Conservation (phyloP, 345 rosid species). For the Gossypium arboreum region DNA sequence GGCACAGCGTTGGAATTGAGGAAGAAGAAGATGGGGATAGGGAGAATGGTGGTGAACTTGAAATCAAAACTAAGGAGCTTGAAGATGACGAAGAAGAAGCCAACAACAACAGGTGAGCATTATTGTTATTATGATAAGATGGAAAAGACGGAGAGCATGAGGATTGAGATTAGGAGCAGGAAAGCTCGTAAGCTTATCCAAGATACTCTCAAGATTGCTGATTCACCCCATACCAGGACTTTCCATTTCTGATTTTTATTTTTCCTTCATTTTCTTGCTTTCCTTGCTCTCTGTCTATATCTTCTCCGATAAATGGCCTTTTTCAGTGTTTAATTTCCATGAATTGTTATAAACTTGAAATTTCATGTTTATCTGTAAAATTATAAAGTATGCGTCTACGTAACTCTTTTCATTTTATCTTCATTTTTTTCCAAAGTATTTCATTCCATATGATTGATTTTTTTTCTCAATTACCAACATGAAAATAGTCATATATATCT, state of each 20-base stretch:
- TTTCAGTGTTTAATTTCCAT: too few relatives aligned
- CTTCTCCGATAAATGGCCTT: too few relatives aligned
- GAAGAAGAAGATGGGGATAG: slow-evolving; percentile 48
- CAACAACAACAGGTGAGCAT: not conserved
- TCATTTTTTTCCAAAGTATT: too few relatives aligned
- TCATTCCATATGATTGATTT: too few relatives aligned
- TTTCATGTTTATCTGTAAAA: too few relatives aligned
- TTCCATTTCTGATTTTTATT: slow-evolving; percentile 35
- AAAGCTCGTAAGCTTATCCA: slow-evolving; percentile 75
- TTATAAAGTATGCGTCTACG: too few relatives aligned
- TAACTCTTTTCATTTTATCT: too few relatives aligned
- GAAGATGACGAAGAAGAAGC: slow-evolving; percentile 59
- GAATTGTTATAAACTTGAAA: too few relatives aligned
- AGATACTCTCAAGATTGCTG: slow-evolving; percentile 66
- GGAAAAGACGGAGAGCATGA: slow-evolving; percentile 95
- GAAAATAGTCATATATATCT: too few relatives aligned
- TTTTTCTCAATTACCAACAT: too few relatives aligned
- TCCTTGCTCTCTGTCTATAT: too few relatives aligned
- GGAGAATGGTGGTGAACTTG: slow-evolving; percentile 49
- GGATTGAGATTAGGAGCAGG: slow-evolving; percentile 76
- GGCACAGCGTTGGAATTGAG: not conserved
- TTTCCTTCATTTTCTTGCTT: too few relatives aligned
- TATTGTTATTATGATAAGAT: slow-evolving; percentile 55
- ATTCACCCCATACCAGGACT: slow-evolving; percentile 59
- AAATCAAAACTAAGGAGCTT: slow-evolving; percentile 61